These are phyloP conservation scores for Ganoderma leucocontextum DNA, from an alignment of 1,284 basidiomycete genomes.

Conservation along the genomic window DNA sequence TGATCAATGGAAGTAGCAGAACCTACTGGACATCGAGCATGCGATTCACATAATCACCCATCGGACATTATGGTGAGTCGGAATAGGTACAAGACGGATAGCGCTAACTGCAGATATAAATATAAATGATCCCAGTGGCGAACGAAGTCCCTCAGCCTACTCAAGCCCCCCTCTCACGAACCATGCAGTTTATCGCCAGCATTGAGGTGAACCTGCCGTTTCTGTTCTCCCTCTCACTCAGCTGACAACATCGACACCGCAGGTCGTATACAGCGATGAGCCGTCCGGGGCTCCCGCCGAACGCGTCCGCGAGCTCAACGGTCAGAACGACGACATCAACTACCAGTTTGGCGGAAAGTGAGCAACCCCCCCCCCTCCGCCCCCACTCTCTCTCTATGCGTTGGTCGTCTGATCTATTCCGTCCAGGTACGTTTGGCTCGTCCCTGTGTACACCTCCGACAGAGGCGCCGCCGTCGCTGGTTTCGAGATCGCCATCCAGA, in stretches of 20 bases:
- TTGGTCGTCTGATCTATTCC: not conserved
- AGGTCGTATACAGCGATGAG: slow-evolving; percentile 20
- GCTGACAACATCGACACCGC: not conserved
- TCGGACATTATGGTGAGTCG: not conserved
- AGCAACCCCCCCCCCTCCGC: not conserved
- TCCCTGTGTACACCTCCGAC: slow-evolving; percentile 13
- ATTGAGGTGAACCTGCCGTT: not conserved
- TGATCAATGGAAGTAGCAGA: no score
- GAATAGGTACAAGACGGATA: not conserved
- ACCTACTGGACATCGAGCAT: no score
- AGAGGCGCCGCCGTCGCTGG: slow-evolving; percentile 1
- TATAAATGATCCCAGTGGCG: not conserved
- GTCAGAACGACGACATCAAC: slow-evolving; percentile 24
- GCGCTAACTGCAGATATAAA: not conserved
- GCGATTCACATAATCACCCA: no score
- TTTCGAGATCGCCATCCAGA: slow-evolving; percentile 22
- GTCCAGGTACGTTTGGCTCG: slow-evolving; percentile 13
- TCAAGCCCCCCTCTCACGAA: not conserved
- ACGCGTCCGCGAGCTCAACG: slow-evolving; percentile 16
- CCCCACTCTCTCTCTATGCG: not conserved
- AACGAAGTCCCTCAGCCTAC: not conserved
- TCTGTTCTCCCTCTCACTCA: not conserved
- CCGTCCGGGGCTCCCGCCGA: slow-evolving; percentile 10
- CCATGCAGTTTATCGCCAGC: not conserved
- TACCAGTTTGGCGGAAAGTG: slow-evolving; percentile 16